phyloP scores from a whole-genome alignment of 2,329 filamentous ascomycete species.

The Ceratocystis eucalypticola region DNA sequence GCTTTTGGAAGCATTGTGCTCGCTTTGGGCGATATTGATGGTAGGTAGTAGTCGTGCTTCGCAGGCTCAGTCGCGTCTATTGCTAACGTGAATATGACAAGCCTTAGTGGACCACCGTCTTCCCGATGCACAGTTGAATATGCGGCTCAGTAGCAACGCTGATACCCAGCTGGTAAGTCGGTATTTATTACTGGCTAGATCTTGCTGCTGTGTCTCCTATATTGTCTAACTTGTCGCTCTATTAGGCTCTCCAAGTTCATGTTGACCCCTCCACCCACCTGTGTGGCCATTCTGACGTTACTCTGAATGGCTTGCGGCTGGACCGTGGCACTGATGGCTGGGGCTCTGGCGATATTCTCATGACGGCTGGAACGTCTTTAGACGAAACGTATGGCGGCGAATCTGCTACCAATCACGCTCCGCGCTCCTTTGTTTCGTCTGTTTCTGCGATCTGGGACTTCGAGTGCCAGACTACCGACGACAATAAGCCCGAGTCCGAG shows the following conservation, averaged over 20 bases:
- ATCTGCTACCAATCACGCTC: neutral
- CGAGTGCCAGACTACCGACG: constrained; percentile 9
- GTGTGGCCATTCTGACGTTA: constrained; percentile 17
- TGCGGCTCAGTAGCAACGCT: constrained; percentile 16
- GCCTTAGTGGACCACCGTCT: neutral
- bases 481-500: constrained; percentile 10
- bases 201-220: neutral
- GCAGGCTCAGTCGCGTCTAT: neutral
- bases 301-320: constrained; percentile 10
- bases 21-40: neutral
- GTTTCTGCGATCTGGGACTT: constrained; percentile 17
- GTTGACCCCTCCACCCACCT: constrained; percentile 11
- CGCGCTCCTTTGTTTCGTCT: neutral
- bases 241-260: constrained; percentile 12
- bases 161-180: constrained; percentile 14
- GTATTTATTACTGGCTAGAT: constrained; percentile 7
- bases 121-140: constrained; percentile 19
- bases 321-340: constrained; percentile 9
- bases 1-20: neutral
- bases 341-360: constrained; percentile 15
- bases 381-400: neutral
- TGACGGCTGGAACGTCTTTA: neutral
- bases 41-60: neutral
- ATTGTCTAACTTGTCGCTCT: neutral
- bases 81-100: neutral